These are phyloP conservation scores for Phyllosticta citrichinensis DNA, from an alignment of 2,329 filamentous ascomycete species.

Conservation along the genomic window DNA sequence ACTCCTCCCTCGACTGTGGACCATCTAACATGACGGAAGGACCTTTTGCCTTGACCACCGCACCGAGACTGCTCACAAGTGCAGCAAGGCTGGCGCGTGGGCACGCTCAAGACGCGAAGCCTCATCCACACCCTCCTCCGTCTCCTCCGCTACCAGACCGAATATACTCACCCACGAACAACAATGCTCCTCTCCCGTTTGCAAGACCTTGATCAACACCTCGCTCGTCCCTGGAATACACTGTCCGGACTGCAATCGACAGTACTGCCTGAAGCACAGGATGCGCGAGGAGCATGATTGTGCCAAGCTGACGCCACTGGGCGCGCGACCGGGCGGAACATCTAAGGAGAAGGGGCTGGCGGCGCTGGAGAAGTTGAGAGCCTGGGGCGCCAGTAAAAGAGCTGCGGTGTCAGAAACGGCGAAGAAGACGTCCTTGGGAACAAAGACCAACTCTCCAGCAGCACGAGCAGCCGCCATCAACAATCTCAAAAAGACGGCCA, in stretches of 20 bases:
- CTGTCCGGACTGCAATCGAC: constrained; percentile 59
- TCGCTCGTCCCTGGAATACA: constrained; percentile 58
- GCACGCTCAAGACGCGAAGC: constrained; percentile 38
- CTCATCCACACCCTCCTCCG: constrained; percentile 20
- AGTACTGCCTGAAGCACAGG: constrained; percentile 70
- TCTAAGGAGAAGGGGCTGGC: constrained; percentile 56
- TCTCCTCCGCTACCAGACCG: constrained; percentile 33
- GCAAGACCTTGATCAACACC: constrained; percentile 64
- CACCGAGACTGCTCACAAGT: constrained; percentile 70
- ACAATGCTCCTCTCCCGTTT: constrained; percentile 55
- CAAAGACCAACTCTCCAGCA: constrained; percentile 34
- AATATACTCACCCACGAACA: constrained; percentile 53
- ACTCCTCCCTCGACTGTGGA: neutral
- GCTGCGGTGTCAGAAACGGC: constrained; percentile 50
- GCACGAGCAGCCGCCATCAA: constrained; percentile 61
- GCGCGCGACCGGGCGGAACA: constrained; percentile 39
- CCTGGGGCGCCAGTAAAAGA: constrained; percentile 71
- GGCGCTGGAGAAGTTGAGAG: constrained; percentile 66
- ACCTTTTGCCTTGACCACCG: constrained; percentile 94
- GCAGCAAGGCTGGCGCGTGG: constrained; percentile 51
- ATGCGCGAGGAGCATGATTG: constrained; percentile 77
- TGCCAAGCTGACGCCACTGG: constrained; percentile 56
- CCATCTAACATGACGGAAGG: constrained; percentile 26
- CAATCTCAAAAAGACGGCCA: constrained; percentile 73
- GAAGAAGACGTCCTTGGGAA: constrained; percentile 22